Conservation (phyloP, 306 rosid species). For the Medicago lupulina region DNA sequence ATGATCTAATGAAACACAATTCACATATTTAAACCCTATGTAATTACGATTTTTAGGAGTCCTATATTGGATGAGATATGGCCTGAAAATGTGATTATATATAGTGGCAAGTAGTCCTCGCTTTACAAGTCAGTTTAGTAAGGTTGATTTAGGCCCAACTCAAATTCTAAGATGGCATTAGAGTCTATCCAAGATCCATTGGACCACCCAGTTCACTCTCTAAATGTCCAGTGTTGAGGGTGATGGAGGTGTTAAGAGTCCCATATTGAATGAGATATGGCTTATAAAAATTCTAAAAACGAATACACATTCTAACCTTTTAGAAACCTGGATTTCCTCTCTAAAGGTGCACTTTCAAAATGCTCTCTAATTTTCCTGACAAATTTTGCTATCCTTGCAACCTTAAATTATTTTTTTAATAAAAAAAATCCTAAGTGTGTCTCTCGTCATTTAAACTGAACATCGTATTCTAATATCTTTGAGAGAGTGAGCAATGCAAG, state of each 20-base stretch:
- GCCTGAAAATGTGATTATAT: background rate
- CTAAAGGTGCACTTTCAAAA: background rate
- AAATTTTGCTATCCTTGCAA: background rate
- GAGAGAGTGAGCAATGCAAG: background rate
- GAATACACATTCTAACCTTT: background rate
- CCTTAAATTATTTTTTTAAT: too few species aligned
- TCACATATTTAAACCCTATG: background rate
- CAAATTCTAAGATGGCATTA: background rate
- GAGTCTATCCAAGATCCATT: too few species aligned
- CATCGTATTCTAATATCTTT: conserved; percentile 15
- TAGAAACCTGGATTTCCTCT: conserved; percentile 11
- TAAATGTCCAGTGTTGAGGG: too few species aligned
- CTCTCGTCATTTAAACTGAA: background rate
- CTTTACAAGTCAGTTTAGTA: background rate
- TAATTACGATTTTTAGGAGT: background rate
- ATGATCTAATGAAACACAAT: background rate
- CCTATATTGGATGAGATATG: background rate
- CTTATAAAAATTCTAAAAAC: background rate
- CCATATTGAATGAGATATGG: too few species aligned
- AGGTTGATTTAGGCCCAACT: background rate
- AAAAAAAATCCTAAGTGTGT: too few species aligned
- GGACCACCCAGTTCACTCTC: too few species aligned
- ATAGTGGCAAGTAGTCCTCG: background rate
- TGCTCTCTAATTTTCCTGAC: background rate
- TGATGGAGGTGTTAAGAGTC: too few species aligned